Evolutionary conservation across 805 yeast species (phyloP), one percentile per base, ranked within the genome.

Genomic region (Kuraishia molischiana): DNA sequence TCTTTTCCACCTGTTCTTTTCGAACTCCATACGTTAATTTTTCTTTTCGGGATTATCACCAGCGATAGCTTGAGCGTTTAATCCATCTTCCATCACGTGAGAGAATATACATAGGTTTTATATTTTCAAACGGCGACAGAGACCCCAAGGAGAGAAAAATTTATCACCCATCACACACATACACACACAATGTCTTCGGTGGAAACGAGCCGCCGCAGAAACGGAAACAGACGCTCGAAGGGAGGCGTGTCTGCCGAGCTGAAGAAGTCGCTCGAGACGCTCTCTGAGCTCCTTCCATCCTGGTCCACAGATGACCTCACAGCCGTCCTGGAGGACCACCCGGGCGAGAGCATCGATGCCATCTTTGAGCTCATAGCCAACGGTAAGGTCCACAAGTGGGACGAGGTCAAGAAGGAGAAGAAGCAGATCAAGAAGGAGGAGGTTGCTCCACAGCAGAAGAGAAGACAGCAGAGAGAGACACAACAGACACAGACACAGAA

Each of bases 381-480:
- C 44, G 95, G 95, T 47, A 82, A 83, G 51, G 94, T 85, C 29
- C 72, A 82, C 48, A 85, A 83, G 61, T 90, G 97, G 96, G 97
- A 86, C 55, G 92, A 89, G 50, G 83, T 72, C 34, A 82, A 79
- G 58, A 74, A 72, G 41, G 67, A 70, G 62, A 74, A 59, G 64
- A 66, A 55, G 56, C 65, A 62, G 62, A 43, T 34, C 29, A 42
- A 40, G 38, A 37, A 34, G 29, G 44, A 38, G 22, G 38, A 41
- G 28, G 5, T 19, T 26, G 29, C 24, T 19, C 41, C 31, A 24
- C 46, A 22, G 15, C 38, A 19, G 14, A 34, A 21, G 20, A 34
- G 35, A 38, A 20, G 24, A 34, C 41, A 39, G 28, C 29, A 18
- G 20, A 38, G 41, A 34, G 15, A 32, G 17, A 28, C 29, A 24